A percentile compares a stretch with the other conserved stretches of the same genome.
These are phyloP conservation scores for Borovskyia barvae DNA, from an alignment of 208 protist species.

Conservation along the genomic window DNA sequence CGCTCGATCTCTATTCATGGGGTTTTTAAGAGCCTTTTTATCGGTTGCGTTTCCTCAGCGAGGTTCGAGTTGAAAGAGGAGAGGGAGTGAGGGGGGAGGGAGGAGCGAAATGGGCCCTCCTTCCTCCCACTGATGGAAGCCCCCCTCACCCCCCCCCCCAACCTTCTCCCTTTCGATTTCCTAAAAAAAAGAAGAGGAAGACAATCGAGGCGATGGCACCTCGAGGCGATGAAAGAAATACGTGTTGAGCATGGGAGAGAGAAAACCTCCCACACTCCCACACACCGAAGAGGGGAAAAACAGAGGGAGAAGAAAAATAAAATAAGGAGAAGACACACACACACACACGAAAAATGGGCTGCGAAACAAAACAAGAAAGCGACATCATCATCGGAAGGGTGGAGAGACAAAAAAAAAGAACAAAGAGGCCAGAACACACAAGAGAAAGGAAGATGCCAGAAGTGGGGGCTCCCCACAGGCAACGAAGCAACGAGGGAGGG, in stretches of 20 bases:
- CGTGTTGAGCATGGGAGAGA: too few species aligned
- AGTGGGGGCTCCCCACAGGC: too few species aligned
- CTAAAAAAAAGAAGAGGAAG: constrained; percentile 8
- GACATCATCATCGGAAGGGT: background rate
- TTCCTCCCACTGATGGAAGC: too few species aligned
- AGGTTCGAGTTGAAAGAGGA: too few species aligned
- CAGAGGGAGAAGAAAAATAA: constrained; percentile 4
- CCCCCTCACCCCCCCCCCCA: too few species aligned
- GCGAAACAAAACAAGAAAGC: background rate
- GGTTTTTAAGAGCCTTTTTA: too few species aligned
- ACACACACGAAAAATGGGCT: background rate
- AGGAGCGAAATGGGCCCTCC: too few species aligned
- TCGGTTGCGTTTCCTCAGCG: too few species aligned
- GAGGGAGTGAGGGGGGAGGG: too few species aligned
- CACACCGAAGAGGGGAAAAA: background rate
- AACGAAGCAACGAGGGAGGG: too few species aligned
- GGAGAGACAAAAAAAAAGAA: constrained; percentile 6
- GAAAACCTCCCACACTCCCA: background rate
- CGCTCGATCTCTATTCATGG: too few species aligned
- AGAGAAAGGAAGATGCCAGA: background rate
- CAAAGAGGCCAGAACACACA: background rate
- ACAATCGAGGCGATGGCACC: background rate
- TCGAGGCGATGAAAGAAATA: background rate
- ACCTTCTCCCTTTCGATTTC: too few species aligned
- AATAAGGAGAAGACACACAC: constrained; percentile 3